Percentiles rank a stretch among this genome's conserved stretches.
Evolutionary conservation across 2,329 filamentous ascomycete genomes (phyloP).

Genomic region (Teratosphaeria zuluensis): DNA sequence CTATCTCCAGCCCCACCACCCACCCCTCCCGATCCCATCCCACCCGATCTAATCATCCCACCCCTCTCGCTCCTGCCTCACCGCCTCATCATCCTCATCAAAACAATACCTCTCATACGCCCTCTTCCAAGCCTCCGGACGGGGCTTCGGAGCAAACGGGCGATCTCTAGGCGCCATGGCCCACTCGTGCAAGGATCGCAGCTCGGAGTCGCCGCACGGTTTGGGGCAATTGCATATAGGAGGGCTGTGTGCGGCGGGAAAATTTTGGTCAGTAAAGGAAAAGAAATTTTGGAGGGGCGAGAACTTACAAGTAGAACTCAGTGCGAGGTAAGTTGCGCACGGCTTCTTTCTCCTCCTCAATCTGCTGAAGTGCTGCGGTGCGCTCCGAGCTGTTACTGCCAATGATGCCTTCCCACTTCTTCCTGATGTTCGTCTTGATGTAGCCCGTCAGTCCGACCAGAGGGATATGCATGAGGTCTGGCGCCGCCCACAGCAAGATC

Average conservation of each 20-base stretch:
- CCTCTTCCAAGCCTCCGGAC: neutral
- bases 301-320: neutral
- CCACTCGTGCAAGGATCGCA: too few relatives aligned
- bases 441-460: neutral
- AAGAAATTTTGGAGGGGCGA: neutral
- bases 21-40: neutral
- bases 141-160: neutral
- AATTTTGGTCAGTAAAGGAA: neutral
- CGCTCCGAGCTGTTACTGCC: neutral
- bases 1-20: neutral
- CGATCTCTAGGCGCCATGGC: neutral
- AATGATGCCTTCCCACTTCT: conserved; percentile 3
- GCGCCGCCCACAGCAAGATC: conserved; percentile 1
- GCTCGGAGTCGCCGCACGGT: neutral
- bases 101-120: conserved; percentile 1
- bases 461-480: neutral
- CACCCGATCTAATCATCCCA: neutral
- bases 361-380: neutral
- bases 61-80: neutral
- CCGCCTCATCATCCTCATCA: neutral
- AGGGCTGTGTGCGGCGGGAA: neutral
- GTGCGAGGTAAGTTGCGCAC: neutral
- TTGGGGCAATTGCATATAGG: neutral
- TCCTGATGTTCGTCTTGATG: neutral
- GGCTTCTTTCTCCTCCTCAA: neutral